Conservation (phyloP, 352 stramenopile genomes). For the Phytophthora pisi region DNA sequence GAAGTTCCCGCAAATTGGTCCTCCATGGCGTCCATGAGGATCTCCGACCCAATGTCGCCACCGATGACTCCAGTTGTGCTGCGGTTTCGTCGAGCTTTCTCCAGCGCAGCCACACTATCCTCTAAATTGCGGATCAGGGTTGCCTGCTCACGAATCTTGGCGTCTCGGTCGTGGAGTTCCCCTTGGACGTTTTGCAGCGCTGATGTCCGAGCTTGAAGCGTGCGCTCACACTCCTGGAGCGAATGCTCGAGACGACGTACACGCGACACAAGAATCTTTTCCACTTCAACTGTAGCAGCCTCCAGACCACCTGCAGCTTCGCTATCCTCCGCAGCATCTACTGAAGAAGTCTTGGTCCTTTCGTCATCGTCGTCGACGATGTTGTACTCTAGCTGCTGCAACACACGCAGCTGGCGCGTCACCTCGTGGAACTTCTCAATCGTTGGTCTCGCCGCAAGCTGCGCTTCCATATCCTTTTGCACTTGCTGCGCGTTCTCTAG, state of each 20-base stretch:
- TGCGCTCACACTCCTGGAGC: conserved; percentile 68
- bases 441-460: conserved; percentile 75
- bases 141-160: conserved; percentile 57
- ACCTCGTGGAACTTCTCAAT: conserved; percentile 89
- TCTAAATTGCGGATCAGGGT: conserved; percentile 63
- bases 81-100: conserved; percentile 43
- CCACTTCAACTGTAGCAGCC: conserved; percentile 46
- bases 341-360: conserved; percentile 27
- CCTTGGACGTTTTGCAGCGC: conserved; percentile 44
- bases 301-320: conserved; percentile 32
- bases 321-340: conserved; percentile 13
- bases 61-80: conserved; percentile 23
- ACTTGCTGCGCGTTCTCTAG: conserved; percentile 35
- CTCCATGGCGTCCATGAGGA: conserved; percentile 77
- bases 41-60: conserved; percentile 64
- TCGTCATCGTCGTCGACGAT: conserved; percentile 73
- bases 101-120: conserved; percentile 67
- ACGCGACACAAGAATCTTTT: conserved; percentile 69
- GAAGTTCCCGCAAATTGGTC: conserved; percentile 48
- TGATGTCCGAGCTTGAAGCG: conserved; percentile 37
- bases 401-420: conserved; percentile 88
- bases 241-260: conserved; percentile 75
- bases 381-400: conserved; percentile 93
- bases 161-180: conserved; percentile 40
- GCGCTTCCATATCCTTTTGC: conserved; percentile 40